phyloP scores from a whole-genome alignment of 768 basidiomycete species.

The Macrolepiota dolichaula region DNA sequence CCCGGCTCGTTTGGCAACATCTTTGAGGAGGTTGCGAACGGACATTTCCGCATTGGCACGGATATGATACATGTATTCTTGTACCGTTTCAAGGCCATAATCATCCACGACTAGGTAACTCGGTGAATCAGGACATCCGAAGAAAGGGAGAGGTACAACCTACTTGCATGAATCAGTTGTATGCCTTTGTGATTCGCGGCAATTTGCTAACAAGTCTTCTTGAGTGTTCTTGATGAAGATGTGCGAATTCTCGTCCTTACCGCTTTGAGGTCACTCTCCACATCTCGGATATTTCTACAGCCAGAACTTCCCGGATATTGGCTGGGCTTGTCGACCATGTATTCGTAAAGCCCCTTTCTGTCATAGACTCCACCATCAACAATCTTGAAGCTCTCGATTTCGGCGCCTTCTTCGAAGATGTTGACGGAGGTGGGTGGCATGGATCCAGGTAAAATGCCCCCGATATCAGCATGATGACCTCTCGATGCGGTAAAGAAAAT shows the following conservation, averaged over 20 bases:
- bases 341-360: conserved; percentile 64
- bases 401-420: conserved; percentile 92
- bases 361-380: conserved; percentile 83
- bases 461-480: conserved; percentile 93
- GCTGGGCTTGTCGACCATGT: conserved; percentile 81
- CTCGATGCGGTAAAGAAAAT: conserved; percentile 93
- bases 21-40: conserved; percentile 77
- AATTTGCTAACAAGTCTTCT: conserved; percentile 61
- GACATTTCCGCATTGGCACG: conserved; percentile 84
- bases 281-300: conserved; percentile 82
- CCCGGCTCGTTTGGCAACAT: conserved; percentile 69
- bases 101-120: conserved; percentile 69
- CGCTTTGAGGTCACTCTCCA: conserved; percentile 90
- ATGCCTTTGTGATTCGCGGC: conserved; percentile 93
- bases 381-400: conserved; percentile 89
- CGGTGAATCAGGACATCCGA: conserved; percentile 11
- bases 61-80: conserved; percentile 92
- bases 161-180: conserved; percentile 78
- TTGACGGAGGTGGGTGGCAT: conserved; percentile 94
- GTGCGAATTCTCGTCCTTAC: conserved; percentile 36
- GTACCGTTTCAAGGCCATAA: conserved; percentile 81
- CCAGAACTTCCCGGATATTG: conserved; percentile 84
- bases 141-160: conserved; percentile 18
- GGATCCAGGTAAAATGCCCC: conserved; percentile 87
- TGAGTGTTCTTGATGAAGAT: neutral